Evolutionary conservation across 352 stramenopile species (phyloP), one percentile per base, ranked within the genome.

Genomic region (Phytophthora hibernalis): DNA sequence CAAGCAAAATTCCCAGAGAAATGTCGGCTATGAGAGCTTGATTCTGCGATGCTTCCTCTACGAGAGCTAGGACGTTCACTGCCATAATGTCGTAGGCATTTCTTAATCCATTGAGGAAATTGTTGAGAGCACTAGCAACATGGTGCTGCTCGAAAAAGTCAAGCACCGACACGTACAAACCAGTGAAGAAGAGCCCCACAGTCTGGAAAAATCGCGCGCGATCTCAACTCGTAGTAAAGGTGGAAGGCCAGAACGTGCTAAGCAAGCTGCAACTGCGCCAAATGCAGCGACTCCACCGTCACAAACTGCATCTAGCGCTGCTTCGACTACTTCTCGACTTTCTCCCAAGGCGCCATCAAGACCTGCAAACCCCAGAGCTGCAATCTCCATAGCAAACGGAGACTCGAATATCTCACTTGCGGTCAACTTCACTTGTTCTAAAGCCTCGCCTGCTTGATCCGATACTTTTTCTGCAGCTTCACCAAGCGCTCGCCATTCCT

Each of bases 161-260:
- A 3, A 79, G 33, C 8, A 79, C 53, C 10, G 69, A 48, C 21
- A 31, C 64, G 45, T 83, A 82, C 28, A 86, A 47, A 7, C 72
- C 71, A 15, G 63, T 67, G 67, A 86, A 82, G 30, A 86, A 79
- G 7, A 86, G 58, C 15, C 72, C 74, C 2, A 75, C 61, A 0
- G 72, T 80, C 49, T 83, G 75, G n/a, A 70, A 70, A 82, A 86
- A 20, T 86, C 77, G 3, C 77, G 74, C n/a, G 72, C 42, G 22
- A 86, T 83, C 18, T 82, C 77, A 8, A 86, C 45, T 9, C 75
- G 72, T 24, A 83, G 48, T 13, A 85, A 47, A 10, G 74, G 70
- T 15, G 77, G 77, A 11, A 85, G 22, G 4, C 66, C 66, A 8
- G 40, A 69, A 31, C 49, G 51, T 13, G 59, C 50, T 11, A 77